Base-by-base conservation (phyloP, 2,329 filamentous ascomycete species). In the Penicillium janthinellum region DNA sequence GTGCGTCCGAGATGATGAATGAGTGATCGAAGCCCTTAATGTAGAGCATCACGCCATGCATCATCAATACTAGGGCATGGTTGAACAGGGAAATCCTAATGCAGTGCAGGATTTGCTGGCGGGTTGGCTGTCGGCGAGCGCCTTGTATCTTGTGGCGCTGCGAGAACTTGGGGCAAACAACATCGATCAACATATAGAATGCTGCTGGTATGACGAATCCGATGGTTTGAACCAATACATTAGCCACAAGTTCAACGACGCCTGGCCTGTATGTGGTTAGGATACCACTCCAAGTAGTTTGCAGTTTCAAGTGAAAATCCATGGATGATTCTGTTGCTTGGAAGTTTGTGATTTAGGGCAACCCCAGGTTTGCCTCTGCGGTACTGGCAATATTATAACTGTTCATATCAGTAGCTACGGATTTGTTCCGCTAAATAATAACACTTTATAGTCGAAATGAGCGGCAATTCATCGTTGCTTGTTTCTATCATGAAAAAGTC, bases 131-230 rank as follows among this genome's bases (percentile, higher is more conserved):
- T 15, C 52, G 52, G 17, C 52, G 39, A 34, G 52, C 5, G 52
- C 38, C 22, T 54, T 54, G 52, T 25, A 54, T 54, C 22, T 54
- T 54, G 42, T 45, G 42, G 42, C 17, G 42, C 17, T 45, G 42
- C 5, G 42, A 45, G 42, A 59, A 59, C 10, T 44, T 55, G n/a
- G 57, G 57, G 28, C 52, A 55, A 22, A 51, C 5, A 47, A 35
- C 31, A 55, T 55, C 57, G 31, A 59, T 50, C 17, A 55, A 38
- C 52, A 59, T 38, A 12, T 59, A 59, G 31, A 59, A 5, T 10
- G 52, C 44, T 45, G 57, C 57, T 45, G 57, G 57, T 11, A 59
- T 57, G 49, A 62, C 54, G 38, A 62, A 60, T n/a, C 60, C 60
- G 22, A 60, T 20, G 10, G 54, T 31, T 39, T 62, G 54, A 35